Conservation (phyloP, 2,329 filamentous ascomycete species). For the Aspergillus piperis region DNA sequence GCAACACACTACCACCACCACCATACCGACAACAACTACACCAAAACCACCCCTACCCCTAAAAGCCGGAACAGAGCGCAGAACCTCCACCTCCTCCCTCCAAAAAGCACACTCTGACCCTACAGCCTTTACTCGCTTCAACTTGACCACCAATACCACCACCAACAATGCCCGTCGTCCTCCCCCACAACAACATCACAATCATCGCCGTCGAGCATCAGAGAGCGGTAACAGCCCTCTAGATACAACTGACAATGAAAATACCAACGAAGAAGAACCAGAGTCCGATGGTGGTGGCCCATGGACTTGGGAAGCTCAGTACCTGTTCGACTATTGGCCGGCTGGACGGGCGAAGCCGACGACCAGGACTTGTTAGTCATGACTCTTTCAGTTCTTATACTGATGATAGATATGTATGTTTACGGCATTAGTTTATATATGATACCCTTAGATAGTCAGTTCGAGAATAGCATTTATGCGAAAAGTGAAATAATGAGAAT, state of each 20-base stretch:
- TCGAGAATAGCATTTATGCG: no score
- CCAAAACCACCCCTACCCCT: not conserved
- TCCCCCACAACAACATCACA: no score
- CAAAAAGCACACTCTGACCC: conserved; percentile 42
- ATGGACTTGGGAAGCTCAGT: conserved; percentile 45
- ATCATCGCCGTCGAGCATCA: not conserved
- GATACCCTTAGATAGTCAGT: no score
- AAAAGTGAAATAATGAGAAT: no score
- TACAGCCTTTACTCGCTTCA: conserved; percentile 22
- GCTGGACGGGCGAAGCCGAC: conserved; percentile 34
- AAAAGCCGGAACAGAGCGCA: conserved; percentile 1
- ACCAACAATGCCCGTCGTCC: no score
- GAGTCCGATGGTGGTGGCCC: conserved; percentile 37
- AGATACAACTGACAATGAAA: not conserved
- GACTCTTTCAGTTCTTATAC: no score
- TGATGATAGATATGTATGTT: no score
- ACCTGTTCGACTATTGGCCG: conserved; percentile 49
- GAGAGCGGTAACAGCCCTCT: conserved; percentile 10
- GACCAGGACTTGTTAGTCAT: not conserved
- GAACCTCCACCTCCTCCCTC: conserved; percentile 19
- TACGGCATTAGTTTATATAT: no score
- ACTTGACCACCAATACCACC: not conserved
- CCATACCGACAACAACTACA: not conserved
- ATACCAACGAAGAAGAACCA: conserved; percentile 1
- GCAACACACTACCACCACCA: not conserved